phyloP scores from a whole-genome alignment of 2,329 filamentous ascomycete genomes.

The Pezicula rhizophila region DNA sequence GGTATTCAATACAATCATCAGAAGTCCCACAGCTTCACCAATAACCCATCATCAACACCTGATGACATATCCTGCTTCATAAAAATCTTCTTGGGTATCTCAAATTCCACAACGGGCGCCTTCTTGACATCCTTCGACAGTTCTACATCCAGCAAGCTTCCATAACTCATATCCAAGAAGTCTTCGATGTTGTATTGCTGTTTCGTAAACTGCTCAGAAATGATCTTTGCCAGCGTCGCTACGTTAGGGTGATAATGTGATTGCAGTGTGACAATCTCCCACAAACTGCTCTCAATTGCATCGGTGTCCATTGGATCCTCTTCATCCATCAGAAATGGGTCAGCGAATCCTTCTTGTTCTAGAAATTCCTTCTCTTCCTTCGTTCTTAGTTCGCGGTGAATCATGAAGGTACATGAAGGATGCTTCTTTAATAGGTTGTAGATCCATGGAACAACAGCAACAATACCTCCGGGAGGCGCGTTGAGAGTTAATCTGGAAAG shows the following conservation, averaged over 20 bases:
- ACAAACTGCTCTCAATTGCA: constrained; percentile 88
- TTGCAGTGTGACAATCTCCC: constrained; percentile 89
- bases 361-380: constrained; percentile 51
- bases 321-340: constrained; percentile 74
- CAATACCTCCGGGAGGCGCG: constrained; percentile 83
- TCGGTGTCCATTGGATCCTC: constrained; percentile 75
- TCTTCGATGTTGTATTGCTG: constrained; percentile 92
- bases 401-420: constrained; percentile 90
- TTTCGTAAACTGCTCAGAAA: constrained; percentile 96
- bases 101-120: constrained; percentile 82
- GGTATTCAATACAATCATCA: constrained; percentile 2
- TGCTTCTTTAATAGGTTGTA: constrained; percentile 93
- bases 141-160: constrained; percentile 76
- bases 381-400: constrained; percentile 69
- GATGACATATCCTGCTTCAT: constrained; percentile 39
- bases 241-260: constrained; percentile 97
- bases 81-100: constrained; percentile 59
- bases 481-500: constrained; percentile 78
- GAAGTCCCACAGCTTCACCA: constrained; percentile 60
- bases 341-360: constrained; percentile 53
- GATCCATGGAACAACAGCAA: constrained; percentile 83
- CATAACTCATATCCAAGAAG: constrained; percentile 92
- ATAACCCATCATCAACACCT: constrained; percentile 44
- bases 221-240: constrained; percentile 85
- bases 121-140: constrained; percentile 79